Conservation (phyloP, 805 yeast genomes). For the Hanseniaspora vineae region DNA sequence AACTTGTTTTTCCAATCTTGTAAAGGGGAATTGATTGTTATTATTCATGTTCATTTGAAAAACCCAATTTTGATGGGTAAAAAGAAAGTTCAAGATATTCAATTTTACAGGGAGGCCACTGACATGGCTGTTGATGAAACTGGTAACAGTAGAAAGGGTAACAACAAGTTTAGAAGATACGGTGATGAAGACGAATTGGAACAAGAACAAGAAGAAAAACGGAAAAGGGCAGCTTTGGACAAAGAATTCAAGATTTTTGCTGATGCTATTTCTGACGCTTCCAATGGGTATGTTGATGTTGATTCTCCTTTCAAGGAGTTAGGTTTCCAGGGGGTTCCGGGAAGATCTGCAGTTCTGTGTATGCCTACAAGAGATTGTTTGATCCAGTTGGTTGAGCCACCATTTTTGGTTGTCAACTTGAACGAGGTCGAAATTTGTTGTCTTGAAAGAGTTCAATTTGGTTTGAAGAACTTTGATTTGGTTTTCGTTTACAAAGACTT, state of each 20-base stretch:
- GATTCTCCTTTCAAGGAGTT: slow-evolving; percentile 93
- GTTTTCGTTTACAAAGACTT: slow-evolving; percentile 96
- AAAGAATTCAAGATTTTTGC: slow-evolving; percentile 84
- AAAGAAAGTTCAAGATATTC: slow-evolving; percentile 88
- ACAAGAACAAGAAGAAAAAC: slow-evolving; percentile 96
- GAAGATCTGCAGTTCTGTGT: slow-evolving; percentile 83
- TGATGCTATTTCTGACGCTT: slow-evolving; percentile 80
- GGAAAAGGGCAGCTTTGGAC: slow-evolving; percentile 80
- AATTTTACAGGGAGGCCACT: slow-evolving; percentile 91
- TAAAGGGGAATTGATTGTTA: slow-evolving; percentile 83
- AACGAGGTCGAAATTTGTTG: slow-evolving; percentile 91
- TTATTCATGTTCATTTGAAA: slow-evolving; percentile 85
- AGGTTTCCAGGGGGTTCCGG: slow-evolving; percentile 96
- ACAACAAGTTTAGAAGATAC: slow-evolving; percentile 57
- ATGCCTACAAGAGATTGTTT: slow-evolving; percentile 97
- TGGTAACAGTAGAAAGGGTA: slow-evolving; percentile 67
- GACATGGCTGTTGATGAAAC: slow-evolving; percentile 96
- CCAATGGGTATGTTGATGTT: slow-evolving; percentile 71
- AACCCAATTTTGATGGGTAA: slow-evolving; percentile 92
- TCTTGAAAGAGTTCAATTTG: slow-evolving; percentile 94
- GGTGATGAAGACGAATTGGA: slow-evolving; percentile 98
- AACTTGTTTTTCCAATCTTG: slow-evolving; percentile 93
- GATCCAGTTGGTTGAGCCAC: slow-evolving; percentile 88
- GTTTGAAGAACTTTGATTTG: slow-evolving; percentile 88
- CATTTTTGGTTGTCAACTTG: slow-evolving; percentile 81